A percentile compares a stretch with the other conserved stretches of the same genome.
phyloP scores from a whole-genome alignment of 2,329 filamentous ascomycete species.

The Apiospora koreana region DNA sequence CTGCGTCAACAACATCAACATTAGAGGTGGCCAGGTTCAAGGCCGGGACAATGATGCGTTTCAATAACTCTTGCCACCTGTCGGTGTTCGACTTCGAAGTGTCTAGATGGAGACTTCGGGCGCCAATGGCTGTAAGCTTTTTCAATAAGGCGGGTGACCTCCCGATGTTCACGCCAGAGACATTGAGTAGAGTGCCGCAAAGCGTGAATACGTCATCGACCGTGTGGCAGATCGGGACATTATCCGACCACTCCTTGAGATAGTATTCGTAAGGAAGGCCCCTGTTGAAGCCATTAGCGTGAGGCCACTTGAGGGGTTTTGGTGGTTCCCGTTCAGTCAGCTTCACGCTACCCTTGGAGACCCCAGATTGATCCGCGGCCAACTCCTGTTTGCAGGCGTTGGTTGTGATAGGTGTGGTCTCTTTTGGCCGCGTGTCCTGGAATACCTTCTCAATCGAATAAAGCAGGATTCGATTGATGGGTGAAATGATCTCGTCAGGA shows the following conservation, averaged over 20 bases:
- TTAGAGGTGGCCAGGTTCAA: conserved; percentile 86
- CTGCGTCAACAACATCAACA: conserved; percentile 78
- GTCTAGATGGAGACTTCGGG: conserved; percentile 71
- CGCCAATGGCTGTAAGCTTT: conserved; percentile 85
- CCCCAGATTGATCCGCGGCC: conserved; percentile 62
- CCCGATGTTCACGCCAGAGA: conserved; percentile 87
- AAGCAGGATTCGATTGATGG: conserved; percentile 81
- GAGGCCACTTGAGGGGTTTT: conserved; percentile 79
- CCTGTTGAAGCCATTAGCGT: conserved; percentile 78
- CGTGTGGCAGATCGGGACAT: conserved; percentile 85
- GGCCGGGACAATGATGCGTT: conserved; percentile 81
- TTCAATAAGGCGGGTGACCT: conserved; percentile 76
- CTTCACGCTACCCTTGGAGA: conserved; percentile 69
- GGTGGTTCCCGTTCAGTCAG: conserved; percentile 60
- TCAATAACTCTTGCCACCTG: conserved; percentile 84
- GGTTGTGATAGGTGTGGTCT: conserved; percentile 33
- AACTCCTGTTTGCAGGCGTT: conserved; percentile 40
- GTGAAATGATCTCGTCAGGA: conserved; percentile 73
- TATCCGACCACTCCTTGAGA: conserved; percentile 96
- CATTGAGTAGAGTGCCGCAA: conserved; percentile 79
- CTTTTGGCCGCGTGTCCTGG: conserved; percentile 39
- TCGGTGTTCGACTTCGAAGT: conserved; percentile 67
- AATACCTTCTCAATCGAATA: conserved; percentile 78
- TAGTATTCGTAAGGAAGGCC: conserved; percentile 88
- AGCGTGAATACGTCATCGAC: conserved; percentile 90